These are phyloP conservation scores for Lachnellula cervina DNA, from an alignment of 2,329 filamentous ascomycete genomes.

Conservation along the genomic window DNA sequence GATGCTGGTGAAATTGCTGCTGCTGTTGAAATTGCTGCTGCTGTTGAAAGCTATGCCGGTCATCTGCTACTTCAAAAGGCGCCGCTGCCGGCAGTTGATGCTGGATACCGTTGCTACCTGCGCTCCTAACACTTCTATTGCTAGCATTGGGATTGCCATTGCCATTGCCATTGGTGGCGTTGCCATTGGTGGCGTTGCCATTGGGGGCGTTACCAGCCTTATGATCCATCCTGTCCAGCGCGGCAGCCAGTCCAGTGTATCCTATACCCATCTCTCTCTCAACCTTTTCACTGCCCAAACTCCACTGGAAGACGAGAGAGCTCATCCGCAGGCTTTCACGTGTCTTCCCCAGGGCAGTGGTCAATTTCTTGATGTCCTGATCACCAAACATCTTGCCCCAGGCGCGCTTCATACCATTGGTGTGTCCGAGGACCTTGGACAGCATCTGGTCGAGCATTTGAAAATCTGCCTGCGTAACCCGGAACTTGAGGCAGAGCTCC, in stretches of 20 bases:
- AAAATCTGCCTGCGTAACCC: constrained; percentile 57
- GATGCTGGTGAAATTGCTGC: neutral
- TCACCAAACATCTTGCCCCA: constrained; percentile 61
- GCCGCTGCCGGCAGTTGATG: neutral
- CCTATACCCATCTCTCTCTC: constrained; percentile 60
- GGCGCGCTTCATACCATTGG: constrained; percentile 39
- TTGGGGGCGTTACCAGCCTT: constrained; percentile 7
- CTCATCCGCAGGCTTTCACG: constrained; percentile 60
- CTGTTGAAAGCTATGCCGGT: constrained; percentile 2
- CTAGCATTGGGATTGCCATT: neutral
- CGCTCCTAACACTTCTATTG: neutral
- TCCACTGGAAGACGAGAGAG: constrained; percentile 61
- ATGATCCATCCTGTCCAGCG: constrained; percentile 48
- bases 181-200: too few species aligned
- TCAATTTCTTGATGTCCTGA: constrained; percentile 57
- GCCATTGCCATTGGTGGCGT: neutral
- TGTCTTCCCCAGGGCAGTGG: constrained; percentile 50
- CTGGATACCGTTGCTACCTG: too few species aligned
- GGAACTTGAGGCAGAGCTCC: constrained; percentile 62
- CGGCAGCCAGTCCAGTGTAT: constrained; percentile 61
- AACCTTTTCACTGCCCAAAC: constrained; percentile 52
- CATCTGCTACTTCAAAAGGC: neutral
- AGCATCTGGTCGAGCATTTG: constrained; percentile 60
- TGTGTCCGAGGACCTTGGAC: constrained; percentile 42
- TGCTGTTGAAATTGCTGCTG: neutral